Evolutionary conservation across 805 yeast species (phyloP).

Genomic region (Starmerella khaoyaiensis): DNA sequence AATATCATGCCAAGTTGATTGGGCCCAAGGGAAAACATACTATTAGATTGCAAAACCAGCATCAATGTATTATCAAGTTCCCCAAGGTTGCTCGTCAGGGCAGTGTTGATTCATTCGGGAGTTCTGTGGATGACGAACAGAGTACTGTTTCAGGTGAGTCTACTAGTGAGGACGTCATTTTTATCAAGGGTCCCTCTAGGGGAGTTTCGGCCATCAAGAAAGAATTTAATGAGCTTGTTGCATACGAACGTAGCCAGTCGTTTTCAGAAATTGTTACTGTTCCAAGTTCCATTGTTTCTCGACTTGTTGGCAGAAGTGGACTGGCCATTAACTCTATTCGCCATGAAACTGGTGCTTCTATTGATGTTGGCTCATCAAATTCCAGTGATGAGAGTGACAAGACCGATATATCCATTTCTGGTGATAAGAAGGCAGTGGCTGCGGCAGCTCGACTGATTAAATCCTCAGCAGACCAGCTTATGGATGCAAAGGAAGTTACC

Average conservation of each 20-base stretch:
- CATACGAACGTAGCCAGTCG: slow-evolving; percentile 80
- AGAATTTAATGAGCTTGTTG: slow-evolving; percentile 55
- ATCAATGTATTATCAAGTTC: slow-evolving; percentile 67
- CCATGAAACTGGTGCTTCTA: slow-evolving; percentile 43
- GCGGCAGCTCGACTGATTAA: slow-evolving; percentile 55
- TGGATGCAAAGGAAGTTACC: slow-evolving; percentile 45
- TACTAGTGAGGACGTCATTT: slow-evolving; percentile 30
- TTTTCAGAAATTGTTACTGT: slow-evolving; percentile 49
- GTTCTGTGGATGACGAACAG: slow-evolving; percentile 5
- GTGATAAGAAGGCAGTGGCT: slow-evolving; percentile 62
- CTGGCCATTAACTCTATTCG: slow-evolving; percentile 70
- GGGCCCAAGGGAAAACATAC: slow-evolving; percentile 76
- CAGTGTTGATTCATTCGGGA: slow-evolving; percentile 3
- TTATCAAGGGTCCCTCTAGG: slow-evolving; percentile 55
- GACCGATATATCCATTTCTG: slow-evolving; percentile 58
- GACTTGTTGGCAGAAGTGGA: slow-evolving; percentile 83
- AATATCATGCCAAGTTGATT: slow-evolving; percentile 67
- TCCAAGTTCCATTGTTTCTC: slow-evolving; percentile 62
- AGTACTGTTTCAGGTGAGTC: background rate
- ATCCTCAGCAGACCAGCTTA: slow-evolving; percentile 49
- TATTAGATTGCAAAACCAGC: slow-evolving; percentile 75
- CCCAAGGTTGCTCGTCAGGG: slow-evolving; percentile 32
- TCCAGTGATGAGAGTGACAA: slow-evolving; percentile 1
- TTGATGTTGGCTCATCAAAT: slow-evolving; percentile 27
- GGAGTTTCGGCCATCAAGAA: slow-evolving; percentile 39